Conservation (phyloP, 2,329 filamentous ascomycete genomes). For the Celoporthe dispersa region DNA sequence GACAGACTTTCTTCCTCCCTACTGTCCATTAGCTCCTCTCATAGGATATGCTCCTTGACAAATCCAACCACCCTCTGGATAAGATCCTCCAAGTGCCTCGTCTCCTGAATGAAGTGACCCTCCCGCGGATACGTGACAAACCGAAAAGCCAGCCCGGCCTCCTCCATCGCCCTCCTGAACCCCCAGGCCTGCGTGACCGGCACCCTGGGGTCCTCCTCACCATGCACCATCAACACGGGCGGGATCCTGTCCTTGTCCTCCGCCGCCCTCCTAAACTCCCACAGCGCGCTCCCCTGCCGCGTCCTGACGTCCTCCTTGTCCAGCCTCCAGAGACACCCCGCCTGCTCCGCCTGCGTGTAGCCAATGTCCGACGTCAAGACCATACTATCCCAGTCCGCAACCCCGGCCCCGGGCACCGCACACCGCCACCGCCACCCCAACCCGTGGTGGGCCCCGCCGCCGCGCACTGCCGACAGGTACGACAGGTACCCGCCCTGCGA, state of each 20-base stretch:
- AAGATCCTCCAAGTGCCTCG: slow-evolving; percentile 37
- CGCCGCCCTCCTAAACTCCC: slow-evolving; percentile 25
- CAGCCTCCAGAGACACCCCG: slow-evolving; percentile 35
- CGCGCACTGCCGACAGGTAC: slow-evolving; percentile 43
- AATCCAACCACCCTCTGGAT: slow-evolving; percentile 32
- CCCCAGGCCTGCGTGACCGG: slow-evolving; percentile 41
- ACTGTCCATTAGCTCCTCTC: background rate
- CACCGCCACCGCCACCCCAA: slow-evolving; percentile 43
- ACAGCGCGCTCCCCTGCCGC: slow-evolving; percentile 18
- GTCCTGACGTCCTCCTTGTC: slow-evolving; percentile 24
- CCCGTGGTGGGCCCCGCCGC: slow-evolving; percentile 36
- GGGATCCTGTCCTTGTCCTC: slow-evolving; percentile 19
- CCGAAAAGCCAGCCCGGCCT: slow-evolving; percentile 37
- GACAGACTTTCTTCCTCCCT: background rate
- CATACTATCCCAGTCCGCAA: slow-evolving; percentile 43
- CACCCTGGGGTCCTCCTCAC: slow-evolving; percentile 39
- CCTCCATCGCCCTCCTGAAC: slow-evolving; percentile 38
- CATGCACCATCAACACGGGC: slow-evolving; percentile 36
- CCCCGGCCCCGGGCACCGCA: slow-evolving; percentile 42
- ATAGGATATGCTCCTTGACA: slow-evolving; percentile 12
- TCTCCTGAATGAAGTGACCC: slow-evolving; percentile 38
- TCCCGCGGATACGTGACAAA: slow-evolving; percentile 43
- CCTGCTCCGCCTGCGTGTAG: slow-evolving; percentile 34
- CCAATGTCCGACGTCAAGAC: slow-evolving; percentile 39
- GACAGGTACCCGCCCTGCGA: slow-evolving; percentile 45